Evolutionary conservation across 2,329 filamentous ascomycete genomes (phyloP).

Genomic region (Aspergillus fumigatus): DNA sequence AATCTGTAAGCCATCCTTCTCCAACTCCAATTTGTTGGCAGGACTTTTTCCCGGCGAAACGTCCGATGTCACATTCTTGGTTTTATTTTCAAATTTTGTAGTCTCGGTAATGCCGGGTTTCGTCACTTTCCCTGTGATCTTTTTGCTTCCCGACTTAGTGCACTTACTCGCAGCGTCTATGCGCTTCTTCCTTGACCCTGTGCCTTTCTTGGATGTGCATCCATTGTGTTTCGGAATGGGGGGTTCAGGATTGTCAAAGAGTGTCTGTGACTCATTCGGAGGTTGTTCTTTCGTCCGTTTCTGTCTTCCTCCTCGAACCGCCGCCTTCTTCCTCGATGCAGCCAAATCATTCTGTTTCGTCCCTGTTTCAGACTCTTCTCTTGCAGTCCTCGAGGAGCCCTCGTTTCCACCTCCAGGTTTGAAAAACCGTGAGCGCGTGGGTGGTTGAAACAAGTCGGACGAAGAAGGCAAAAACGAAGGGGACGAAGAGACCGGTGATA

Average conservation of each 20-base stretch:
- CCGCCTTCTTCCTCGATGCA: constrained; percentile 4
- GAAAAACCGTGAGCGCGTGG: constrained; percentile 25
- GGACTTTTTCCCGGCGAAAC: neutral
- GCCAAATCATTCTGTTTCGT: constrained; percentile 7
- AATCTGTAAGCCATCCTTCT: constrained; percentile 25
- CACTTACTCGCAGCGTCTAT: constrained; percentile 20
- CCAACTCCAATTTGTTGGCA: constrained; percentile 10
- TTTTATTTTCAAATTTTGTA: constrained; percentile 11
- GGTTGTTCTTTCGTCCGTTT: constrained; percentile 11
- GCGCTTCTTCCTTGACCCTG: constrained; percentile 20
- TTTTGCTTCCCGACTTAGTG: constrained; percentile 28
- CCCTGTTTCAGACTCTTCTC: constrained; percentile 9
- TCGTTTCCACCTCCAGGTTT: constrained; percentile 6
- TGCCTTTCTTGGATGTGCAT: constrained; percentile 16
- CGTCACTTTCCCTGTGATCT: constrained; percentile 31
- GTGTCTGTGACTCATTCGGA: constrained; percentile 4
- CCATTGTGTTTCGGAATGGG: constrained; percentile 9
- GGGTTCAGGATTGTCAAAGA: neutral
- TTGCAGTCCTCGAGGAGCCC: constrained; percentile 1
- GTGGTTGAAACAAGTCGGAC: constrained; percentile 19
- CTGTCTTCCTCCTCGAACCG: constrained; percentile 7
- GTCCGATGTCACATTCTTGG: constrained; percentile 1
- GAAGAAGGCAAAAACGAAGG: constrained; percentile 25
- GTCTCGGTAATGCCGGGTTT: constrained; percentile 23
- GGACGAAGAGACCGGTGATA: constrained; percentile 19